Evolutionary conservation across 495 filamentous ascomycete genomes (phyloP).

Genomic region (Talaromyces ruber): DNA sequence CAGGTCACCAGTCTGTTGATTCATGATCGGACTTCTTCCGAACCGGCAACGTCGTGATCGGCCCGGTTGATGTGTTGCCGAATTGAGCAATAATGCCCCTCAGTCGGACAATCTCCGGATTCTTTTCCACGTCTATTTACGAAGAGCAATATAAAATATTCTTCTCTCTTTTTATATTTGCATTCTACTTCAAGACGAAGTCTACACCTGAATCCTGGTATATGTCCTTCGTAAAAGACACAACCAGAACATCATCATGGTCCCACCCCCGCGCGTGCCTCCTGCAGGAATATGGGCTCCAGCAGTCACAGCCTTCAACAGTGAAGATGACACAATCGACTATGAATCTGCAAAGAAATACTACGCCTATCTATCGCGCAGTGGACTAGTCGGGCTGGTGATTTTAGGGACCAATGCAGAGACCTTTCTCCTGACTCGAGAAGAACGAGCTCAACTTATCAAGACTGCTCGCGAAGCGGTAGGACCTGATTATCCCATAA

Average conservation of each 20-base stretch:
- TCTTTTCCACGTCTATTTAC: background rate
- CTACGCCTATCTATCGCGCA: constrained; percentile 45
- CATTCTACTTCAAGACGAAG: background rate
- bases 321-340: constrained; percentile 41
- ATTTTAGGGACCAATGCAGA: constrained; percentile 61
- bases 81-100: background rate
- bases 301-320: constrained; percentile 44
- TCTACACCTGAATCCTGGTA: background rate
- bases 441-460: constrained; percentile 47
- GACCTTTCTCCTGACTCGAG: constrained; percentile 53
- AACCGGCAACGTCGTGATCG: background rate
- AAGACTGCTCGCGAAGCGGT: constrained; percentile 42
- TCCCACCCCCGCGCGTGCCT: background rate
- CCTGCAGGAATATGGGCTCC: constrained; percentile 28
- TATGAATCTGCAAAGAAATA: constrained; percentile 41
- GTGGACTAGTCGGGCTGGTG: constrained; percentile 49
- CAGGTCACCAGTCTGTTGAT: too few relatives aligned
- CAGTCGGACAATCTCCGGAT: background rate
- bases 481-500: constrained; percentile 44
- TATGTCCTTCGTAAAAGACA: background rate
- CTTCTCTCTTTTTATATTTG: background rate
- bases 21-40: background rate
- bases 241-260: background rate
- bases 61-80: background rate
- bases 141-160: background rate